Evolutionary conservation across 805 yeast genomes (phyloP).

Genomic region (Yarrowia hollandica): DNA sequence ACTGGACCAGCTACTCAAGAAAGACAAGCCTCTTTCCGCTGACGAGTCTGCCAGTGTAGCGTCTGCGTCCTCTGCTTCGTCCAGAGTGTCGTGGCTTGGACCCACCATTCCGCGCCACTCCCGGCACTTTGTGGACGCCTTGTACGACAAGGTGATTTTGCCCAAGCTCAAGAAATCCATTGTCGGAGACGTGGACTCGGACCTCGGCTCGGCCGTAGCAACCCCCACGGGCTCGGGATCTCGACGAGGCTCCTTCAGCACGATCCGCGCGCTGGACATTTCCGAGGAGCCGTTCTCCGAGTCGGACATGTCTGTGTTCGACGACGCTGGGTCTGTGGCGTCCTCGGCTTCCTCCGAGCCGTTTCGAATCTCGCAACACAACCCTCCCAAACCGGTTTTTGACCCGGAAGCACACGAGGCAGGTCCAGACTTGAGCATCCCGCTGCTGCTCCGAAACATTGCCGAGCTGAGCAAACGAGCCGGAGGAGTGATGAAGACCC

Average conservation of each 20-base stretch:
- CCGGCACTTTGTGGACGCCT: conserved; percentile 21
- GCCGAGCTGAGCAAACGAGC: conserved; percentile 26
- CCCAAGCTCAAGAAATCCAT: conserved; percentile 26
- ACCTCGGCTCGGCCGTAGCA: conserved; percentile 7
- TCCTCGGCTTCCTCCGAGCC: not conserved
- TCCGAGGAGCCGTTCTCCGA: conserved; percentile 28
- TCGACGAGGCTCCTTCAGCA: conserved; percentile 8
- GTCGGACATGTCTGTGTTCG: conserved; percentile 19
- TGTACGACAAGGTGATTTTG: conserved; percentile 14
- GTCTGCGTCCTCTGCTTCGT: not conserved
- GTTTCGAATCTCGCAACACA: conserved; percentile 7
- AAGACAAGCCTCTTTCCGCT: not conserved
- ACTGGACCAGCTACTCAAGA: conserved; percentile 13
- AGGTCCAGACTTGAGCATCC: conserved; percentile 24
- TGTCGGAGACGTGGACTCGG: conserved; percentile 17
- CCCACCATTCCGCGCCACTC: conserved; percentile 21
- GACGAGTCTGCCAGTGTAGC: not conserved
- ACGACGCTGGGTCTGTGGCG: not conserved
- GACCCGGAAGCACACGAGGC: conserved; percentile 12
- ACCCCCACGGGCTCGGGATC: conserved; percentile 25
- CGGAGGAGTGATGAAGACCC: conserved; percentile 19
- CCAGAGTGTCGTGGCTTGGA: conserved; percentile 4
- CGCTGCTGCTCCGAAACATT: conserved; percentile 17
- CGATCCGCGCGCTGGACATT: conserved; percentile 18
- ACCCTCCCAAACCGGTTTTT: conserved; percentile 21